phyloP scores from a whole-genome alignment of 768 basidiomycete genomes.

The Hypholoma fasciculare region DNA sequence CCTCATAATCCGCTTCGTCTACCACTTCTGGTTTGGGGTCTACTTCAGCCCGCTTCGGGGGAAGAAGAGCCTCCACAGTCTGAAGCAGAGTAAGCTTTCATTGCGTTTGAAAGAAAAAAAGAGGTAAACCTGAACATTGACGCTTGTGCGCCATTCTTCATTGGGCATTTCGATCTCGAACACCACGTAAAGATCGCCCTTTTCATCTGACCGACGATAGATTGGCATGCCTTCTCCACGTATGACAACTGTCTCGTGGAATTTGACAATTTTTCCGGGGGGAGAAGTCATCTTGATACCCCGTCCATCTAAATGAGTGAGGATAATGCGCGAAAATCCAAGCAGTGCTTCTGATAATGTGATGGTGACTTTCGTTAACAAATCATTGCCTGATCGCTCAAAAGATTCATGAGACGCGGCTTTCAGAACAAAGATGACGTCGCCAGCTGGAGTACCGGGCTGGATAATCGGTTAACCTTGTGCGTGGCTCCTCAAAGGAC shows the following conservation, averaged over 20 bases:
- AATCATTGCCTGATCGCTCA: slow-evolving; percentile 78
- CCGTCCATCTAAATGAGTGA: slow-evolving; percentile 92
- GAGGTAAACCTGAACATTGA: slow-evolving; percentile 55
- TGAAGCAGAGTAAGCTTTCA: slow-evolving; percentile 26
- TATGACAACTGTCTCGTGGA: slow-evolving; percentile 72
- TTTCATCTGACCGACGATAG: slow-evolving; percentile 60
- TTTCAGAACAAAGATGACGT: slow-evolving; percentile 84
- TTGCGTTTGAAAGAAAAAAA: neutral
- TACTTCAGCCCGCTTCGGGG: slow-evolving; percentile 74
- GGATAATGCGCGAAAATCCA: slow-evolving; percentile 89
- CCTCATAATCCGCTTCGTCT: slow-evolving; percentile 71
- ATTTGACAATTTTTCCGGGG: slow-evolving; percentile 72
- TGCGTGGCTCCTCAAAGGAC: neutral
- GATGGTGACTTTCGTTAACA: slow-evolving; percentile 78
- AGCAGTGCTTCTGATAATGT: slow-evolving; percentile 93
- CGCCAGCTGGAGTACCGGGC: slow-evolving; percentile 87
- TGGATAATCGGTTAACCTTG: slow-evolving; percentile 24
- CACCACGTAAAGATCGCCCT: slow-evolving; percentile 82
- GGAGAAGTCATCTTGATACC: slow-evolving; percentile 82
- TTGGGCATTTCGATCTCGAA: slow-evolving; percentile 90
- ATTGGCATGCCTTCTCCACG: slow-evolving; percentile 91
- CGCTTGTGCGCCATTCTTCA: slow-evolving; percentile 68
- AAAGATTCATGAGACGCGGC: slow-evolving; percentile 73
- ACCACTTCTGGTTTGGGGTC: slow-evolving; percentile 72
- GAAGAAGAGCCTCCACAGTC: slow-evolving; percentile 67